These are phyloP conservation scores for Corchorus olitorius DNA, from an alignment of 345 rosid genomes.

Conservation along the genomic window DNA sequence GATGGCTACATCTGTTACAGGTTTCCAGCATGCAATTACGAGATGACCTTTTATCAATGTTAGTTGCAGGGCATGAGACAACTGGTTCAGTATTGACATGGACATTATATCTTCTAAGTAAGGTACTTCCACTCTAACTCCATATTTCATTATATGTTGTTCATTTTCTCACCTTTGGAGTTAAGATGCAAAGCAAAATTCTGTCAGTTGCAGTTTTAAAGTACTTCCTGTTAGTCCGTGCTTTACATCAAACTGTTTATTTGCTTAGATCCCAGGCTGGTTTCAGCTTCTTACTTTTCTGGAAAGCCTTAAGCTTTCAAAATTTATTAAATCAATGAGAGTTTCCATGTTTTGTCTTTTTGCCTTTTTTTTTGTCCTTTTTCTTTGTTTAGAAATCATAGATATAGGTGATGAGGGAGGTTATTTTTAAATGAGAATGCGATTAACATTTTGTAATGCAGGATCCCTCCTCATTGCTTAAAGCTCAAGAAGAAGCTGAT, in stretches of 20 bases:
- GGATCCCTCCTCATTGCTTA: constrained; percentile 61
- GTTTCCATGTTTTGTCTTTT: background rate
- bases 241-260: background rate
- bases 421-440: background rate
- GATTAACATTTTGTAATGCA: constrained; percentile 18
- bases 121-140: constrained; percentile 48
- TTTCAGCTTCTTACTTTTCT: no score
- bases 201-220: background rate
- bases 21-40: constrained; percentile 83
- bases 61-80: constrained; percentile 98
- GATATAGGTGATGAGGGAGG: background rate
- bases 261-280: background rate
- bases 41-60: constrained; percentile 93
- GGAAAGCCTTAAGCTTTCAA: background rate
- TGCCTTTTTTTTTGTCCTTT: no score
- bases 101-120: constrained; percentile 93
- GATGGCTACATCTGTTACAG: constrained; percentile 35
- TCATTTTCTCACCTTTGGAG: background rate
- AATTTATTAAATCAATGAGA: background rate
- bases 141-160: background rate
- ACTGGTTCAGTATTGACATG: constrained; percentile 96
- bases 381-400: background rate
- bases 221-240: background rate
- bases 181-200: background rate
- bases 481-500: constrained; percentile 91